phyloP scores from a whole-genome alignment of 2,329 filamentous ascomycete species.

The Hymenoscyphus repandus region DNA sequence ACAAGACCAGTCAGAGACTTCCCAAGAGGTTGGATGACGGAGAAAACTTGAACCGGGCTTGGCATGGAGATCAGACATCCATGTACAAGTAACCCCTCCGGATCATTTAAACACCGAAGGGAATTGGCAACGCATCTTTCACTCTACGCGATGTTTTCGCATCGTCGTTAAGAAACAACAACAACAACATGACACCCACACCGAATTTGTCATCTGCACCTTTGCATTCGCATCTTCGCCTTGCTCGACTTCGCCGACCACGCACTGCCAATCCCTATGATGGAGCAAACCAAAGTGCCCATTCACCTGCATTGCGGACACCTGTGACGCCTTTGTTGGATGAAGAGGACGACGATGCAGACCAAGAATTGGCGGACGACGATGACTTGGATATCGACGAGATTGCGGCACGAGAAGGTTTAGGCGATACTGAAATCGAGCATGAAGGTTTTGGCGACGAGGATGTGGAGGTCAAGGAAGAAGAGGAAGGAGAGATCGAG shows the following conservation, averaged over 20 bases:
- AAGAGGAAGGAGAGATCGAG: slow-evolving; percentile 33
- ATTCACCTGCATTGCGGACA: neutral
- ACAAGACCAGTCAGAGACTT: no score
- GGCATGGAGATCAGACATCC: no score
- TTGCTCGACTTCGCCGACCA: slow-evolving; percentile 1
- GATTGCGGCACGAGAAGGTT: neutral
- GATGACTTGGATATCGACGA: neutral
- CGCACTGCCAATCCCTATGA: slow-evolving; percentile 6
- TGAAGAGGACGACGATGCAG: neutral
- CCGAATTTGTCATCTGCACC: neutral
- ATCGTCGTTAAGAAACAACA: no score
- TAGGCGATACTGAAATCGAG: slow-evolving; percentile 23
- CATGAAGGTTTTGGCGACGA: slow-evolving; percentile 15
- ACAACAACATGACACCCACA: slow-evolving; percentile 1
- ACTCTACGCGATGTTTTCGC: no score
- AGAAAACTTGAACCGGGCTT: no score
- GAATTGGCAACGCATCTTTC: no score
- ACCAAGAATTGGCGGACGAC: neutral
- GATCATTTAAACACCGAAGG: no score
- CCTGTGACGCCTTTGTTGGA: neutral
- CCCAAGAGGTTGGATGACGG: no score
- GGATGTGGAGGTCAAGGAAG: slow-evolving; percentile 32
- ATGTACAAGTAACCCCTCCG: no score
- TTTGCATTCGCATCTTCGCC: slow-evolving; percentile 1
- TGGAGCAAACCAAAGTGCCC: neutral